Conservation (phyloP, 2,329 filamentous ascomycete species). For the Botrytis galanthina region DNA sequence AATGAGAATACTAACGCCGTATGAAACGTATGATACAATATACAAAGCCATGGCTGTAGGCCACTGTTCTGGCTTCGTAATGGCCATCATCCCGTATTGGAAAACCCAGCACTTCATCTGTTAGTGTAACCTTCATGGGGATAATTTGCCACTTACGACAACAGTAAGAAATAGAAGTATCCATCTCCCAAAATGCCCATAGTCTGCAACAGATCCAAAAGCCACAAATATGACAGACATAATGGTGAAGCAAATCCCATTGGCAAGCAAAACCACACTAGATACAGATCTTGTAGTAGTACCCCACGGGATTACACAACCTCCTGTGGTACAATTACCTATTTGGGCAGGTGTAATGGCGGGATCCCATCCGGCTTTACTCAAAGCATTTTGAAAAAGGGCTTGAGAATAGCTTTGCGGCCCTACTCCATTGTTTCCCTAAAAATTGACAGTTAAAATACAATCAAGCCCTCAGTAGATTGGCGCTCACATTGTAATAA, state of each 20-base stretch:
- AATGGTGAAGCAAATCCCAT: conserved; percentile 44
- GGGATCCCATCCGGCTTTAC: conserved; percentile 41
- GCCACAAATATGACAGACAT: conserved; percentile 46
- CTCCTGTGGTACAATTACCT: conserved; percentile 31
- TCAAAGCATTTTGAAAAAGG: conserved; percentile 44
- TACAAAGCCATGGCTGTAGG: conserved; percentile 43
- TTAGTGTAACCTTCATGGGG: neutral
- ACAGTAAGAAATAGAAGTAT: conserved; percentile 43
- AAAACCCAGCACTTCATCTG: conserved; percentile 40
- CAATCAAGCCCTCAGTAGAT: neutral
- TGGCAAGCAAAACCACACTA: conserved; percentile 44
- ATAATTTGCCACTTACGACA: conserved; percentile 25
- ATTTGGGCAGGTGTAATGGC: conserved; percentile 33
- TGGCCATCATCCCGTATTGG: conserved; percentile 44
- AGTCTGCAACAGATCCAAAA: conserved; percentile 44
- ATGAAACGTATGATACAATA: conserved; percentile 43
- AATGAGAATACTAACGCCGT: conserved; percentile 25
- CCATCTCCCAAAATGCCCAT: conserved; percentile 44
- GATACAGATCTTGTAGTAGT: conserved; percentile 41
- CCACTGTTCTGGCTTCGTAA: conserved; percentile 42
- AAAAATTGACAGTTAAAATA: conserved; percentile 6
- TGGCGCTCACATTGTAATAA: conserved; percentile 41
- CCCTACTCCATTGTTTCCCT: conserved; percentile 45
- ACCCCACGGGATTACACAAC: conserved; percentile 43
- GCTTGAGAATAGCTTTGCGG: conserved; percentile 44